Evolutionary conservation across 2,329 filamentous ascomycete species (phyloP).

Genomic region (Neurospora sp.): DNA sequence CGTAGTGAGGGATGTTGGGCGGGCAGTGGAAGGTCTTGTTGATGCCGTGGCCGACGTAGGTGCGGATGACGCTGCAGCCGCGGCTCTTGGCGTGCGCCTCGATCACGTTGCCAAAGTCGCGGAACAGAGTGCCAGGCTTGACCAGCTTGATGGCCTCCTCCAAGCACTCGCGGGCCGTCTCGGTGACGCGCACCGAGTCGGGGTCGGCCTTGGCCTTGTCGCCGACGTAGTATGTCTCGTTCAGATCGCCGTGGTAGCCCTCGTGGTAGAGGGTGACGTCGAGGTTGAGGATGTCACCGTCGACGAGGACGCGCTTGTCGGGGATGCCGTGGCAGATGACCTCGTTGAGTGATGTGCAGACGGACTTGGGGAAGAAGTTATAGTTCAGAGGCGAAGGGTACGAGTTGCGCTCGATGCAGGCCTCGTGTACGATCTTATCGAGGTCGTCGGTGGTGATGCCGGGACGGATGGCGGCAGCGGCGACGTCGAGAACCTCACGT

Average conservation of each 20-base stretch:
- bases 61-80: slow-evolving; percentile 84
- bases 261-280: slow-evolving; percentile 91
- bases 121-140: slow-evolving; percentile 86
- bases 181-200: slow-evolving; percentile 81
- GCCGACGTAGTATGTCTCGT: slow-evolving; percentile 98
- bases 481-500: slow-evolving; percentile 86
- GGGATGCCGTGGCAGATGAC: slow-evolving; percentile 98
- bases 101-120: slow-evolving; percentile 88
- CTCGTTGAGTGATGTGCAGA: slow-evolving; percentile 94
- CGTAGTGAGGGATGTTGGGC: slow-evolving; percentile 93
- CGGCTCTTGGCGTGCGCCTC: slow-evolving; percentile 86
- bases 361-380: slow-evolving; percentile 76
- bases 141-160: slow-evolving; percentile 86
- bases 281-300: slow-evolving; percentile 95
- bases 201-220: slow-evolving; percentile 75
- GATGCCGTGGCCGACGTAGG: slow-evolving; percentile 93
- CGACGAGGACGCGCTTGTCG: slow-evolving; percentile 73
- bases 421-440: slow-evolving; percentile 89
- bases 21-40: slow-evolving; percentile 89
- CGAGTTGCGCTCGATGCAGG: slow-evolving; percentile 74
- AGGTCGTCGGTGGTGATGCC: slow-evolving; percentile 94
- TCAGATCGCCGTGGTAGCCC: slow-evolving; percentile 91
- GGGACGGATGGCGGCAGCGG: slow-evolving; percentile 72
- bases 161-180: slow-evolving; percentile 79
- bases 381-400: slow-evolving; percentile 22